phyloP scores from a whole-genome alignment of 805 yeast genomes.

The Yarrowia porcina region DNA sequence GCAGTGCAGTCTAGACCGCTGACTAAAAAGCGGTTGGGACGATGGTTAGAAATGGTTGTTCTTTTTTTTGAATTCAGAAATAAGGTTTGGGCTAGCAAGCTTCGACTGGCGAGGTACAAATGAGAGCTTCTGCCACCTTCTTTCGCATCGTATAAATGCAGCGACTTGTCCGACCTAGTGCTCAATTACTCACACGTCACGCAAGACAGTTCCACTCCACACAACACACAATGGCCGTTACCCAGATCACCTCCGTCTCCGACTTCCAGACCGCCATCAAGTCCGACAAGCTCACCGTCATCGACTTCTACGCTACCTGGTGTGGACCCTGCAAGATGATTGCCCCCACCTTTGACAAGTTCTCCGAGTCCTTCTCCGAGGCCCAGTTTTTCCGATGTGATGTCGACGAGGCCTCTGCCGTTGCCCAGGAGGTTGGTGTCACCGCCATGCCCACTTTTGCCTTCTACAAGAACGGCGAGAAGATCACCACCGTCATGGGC shows the following conservation, averaged over 20 bases:
- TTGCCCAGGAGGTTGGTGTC: slow-evolving; percentile 67
- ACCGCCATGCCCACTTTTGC: slow-evolving; percentile 66
- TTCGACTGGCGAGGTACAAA: neutral
- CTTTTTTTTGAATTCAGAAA: neutral
- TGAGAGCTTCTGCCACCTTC: slow-evolving; percentile 22
- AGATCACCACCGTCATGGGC: slow-evolving; percentile 77
- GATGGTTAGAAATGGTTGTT: too few relatives aligned
- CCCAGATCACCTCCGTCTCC: slow-evolving; percentile 45
- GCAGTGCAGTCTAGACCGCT: slow-evolving; percentile 12
- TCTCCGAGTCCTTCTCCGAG: slow-evolving; percentile 50
- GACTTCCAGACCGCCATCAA: slow-evolving; percentile 68
- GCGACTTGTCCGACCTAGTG: slow-evolving; percentile 18
- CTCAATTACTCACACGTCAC: slow-evolving; percentile 17
- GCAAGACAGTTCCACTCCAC: slow-evolving; percentile 27
- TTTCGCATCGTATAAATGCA: slow-evolving; percentile 21
- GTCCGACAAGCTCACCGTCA: slow-evolving; percentile 73
- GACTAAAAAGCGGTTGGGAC: neutral
- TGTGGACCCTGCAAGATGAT: slow-evolving; percentile 99
- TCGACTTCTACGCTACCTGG: slow-evolving; percentile 97
- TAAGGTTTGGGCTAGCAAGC: slow-evolving; percentile 13
- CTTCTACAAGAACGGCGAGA: slow-evolving; percentile 79
- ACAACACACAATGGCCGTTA: slow-evolving; percentile 47
- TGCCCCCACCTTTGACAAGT: slow-evolving; percentile 74
- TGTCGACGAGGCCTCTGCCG: slow-evolving; percentile 75
- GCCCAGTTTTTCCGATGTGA: slow-evolving; percentile 86